Evolutionary conservation across 2,329 filamentous ascomycete species (phyloP).

Genomic region (Pestalotiopsis sp.): DNA sequence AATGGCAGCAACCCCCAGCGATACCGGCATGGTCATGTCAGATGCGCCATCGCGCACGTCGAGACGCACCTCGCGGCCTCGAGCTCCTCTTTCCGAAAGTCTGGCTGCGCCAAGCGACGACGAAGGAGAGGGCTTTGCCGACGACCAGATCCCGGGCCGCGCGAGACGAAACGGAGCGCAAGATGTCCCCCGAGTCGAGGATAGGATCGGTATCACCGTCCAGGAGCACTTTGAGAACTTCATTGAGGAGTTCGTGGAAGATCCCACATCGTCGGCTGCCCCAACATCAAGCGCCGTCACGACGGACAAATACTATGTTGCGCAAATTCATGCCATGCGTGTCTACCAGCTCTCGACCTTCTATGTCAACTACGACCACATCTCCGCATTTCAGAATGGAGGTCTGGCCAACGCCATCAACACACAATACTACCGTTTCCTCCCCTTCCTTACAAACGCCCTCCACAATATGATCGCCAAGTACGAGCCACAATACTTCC

Average conservation of each 20-base stretch:
- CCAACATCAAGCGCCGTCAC: conserved; percentile 71
- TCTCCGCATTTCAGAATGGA: conserved; percentile 75
- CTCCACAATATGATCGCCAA: conserved; percentile 93
- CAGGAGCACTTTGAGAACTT: conserved; percentile 80
- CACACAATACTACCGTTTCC: conserved; percentile 90
- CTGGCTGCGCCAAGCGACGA: conserved; percentile 62
- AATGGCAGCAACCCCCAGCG: conserved; percentile 55
- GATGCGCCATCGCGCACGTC: conserved; percentile 37
- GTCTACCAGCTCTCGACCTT: conserved; percentile 78
- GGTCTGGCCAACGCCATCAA: conserved; percentile 84
- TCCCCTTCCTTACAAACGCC: conserved; percentile 86
- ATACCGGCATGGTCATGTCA: conserved; percentile 59
- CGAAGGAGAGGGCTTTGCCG: conserved; percentile 62
- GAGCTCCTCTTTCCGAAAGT: conserved; percentile 65
- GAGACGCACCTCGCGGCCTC: conserved; percentile 38
- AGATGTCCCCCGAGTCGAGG: conserved; percentile 71
- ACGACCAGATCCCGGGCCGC: conserved; percentile 61
- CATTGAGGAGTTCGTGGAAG: conserved; percentile 77
- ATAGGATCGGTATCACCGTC: conserved; percentile 73
- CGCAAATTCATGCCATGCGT: conserved; percentile 78
- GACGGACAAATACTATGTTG: conserved; percentile 82
- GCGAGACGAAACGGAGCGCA: conserved; percentile 48
- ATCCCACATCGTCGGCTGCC: conserved; percentile 62
- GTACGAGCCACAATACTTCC: conserved; percentile 92
- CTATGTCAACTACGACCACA: conserved; percentile 85